Conservation (phyloP, 768 basidiomycete species). For the Crassisporium funariophilum region DNA sequence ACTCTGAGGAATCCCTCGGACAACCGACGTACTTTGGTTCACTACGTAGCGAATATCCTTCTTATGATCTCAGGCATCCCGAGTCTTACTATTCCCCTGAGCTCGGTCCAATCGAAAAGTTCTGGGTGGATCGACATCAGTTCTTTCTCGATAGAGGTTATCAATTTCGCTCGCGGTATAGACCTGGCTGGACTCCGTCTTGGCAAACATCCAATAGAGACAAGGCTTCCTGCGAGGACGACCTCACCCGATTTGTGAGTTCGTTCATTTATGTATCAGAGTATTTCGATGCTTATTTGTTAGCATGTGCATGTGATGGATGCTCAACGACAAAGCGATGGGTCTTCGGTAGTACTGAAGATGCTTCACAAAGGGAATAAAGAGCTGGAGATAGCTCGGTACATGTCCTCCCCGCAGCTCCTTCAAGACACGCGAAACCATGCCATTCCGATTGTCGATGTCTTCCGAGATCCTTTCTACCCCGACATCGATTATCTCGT, state of each 20-base stretch:
- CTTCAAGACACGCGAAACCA: slow-evolving; percentile 12
- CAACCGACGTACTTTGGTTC: no score
- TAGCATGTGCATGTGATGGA: slow-evolving; percentile 12
- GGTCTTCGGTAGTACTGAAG: slow-evolving; percentile 10
- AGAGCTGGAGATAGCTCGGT: slow-evolving; percentile 10
- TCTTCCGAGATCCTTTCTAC: slow-evolving; percentile 14
- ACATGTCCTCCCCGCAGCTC: slow-evolving; percentile 10
- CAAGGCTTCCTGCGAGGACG: not conserved
- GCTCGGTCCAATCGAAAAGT: not conserved
- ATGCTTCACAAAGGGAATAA: slow-evolving; percentile 8
- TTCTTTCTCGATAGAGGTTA: not conserved
- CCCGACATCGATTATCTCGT: slow-evolving; percentile 22
- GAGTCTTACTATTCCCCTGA: not conserved
- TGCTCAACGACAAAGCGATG: slow-evolving; percentile 4
- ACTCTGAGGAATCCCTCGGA: no score
- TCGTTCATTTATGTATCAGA: no score
- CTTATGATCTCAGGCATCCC: not conserved
- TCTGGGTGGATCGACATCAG: not conserved
- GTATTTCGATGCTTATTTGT: no score
- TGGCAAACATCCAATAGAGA: not conserved
- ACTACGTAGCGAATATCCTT: no score
- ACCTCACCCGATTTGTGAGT: not conserved
- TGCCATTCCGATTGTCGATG: slow-evolving; percentile 21
- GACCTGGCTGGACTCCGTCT: not conserved
- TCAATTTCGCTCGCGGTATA: not conserved